Conservation (phyloP, 305 asterid species). For the Solanum aculeatissimum region DNA sequence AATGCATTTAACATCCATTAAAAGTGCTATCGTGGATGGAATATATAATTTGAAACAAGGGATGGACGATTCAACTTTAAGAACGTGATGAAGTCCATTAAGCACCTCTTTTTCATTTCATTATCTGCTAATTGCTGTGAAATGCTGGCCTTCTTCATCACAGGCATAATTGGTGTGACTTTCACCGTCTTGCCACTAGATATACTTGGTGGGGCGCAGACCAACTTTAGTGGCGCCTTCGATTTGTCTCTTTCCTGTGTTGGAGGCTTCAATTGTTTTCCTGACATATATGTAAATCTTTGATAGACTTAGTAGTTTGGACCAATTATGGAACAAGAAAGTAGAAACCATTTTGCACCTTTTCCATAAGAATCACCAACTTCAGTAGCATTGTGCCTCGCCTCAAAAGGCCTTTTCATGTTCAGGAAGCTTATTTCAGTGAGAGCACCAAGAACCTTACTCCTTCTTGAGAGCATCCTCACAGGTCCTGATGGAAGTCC, state of each 20-base stretch:
- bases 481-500: slow-evolving; percentile 8
- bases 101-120: slow-evolving; percentile 39
- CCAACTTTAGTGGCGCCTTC: slow-evolving; percentile 1
- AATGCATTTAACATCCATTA: background rate
- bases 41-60: background rate
- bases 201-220: slow-evolving; percentile 7
- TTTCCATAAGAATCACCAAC: slow-evolving; percentile 13
- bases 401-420: slow-evolving; percentile 11
- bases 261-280: slow-evolving; percentile 18
- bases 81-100: slow-evolving; percentile 9
- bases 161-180: background rate
- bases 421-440: slow-evolving; percentile 5
- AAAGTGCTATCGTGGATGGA: background rate
- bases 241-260: slow-evolving; percentile 11
- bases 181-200: slow-evolving; percentile 5
- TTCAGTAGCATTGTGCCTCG: background rate
- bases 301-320: background rate
- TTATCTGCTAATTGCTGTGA: slow-evolving; percentile 11
- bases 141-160: background rate
- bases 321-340: slow-evolving; percentile 11
- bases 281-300: background rate
- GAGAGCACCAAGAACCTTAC: slow-evolving; percentile 37
- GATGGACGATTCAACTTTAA: background rate
- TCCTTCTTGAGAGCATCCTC: slow-evolving; percentile 16
- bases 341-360: slow-evolving; percentile 7